Conservation (phyloP, 768 basidiomycete species). For the Pholiota conissans region DNA sequence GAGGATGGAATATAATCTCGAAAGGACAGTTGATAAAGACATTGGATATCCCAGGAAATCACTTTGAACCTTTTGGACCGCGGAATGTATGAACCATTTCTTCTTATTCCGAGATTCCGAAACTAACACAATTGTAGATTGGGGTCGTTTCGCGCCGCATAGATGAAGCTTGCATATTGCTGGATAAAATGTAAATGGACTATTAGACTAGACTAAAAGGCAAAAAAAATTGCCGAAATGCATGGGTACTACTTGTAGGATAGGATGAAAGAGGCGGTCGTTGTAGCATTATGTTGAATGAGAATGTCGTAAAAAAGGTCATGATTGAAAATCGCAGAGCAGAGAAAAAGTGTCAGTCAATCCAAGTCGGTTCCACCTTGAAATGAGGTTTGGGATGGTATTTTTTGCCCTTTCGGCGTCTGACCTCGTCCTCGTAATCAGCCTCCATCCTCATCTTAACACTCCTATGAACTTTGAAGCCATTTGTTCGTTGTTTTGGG, state of each 20-base stretch:
- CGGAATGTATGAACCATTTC: slow-evolving; percentile 39
- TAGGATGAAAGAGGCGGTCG: neutral
- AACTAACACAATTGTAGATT: slow-evolving; percentile 8
- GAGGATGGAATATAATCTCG: slow-evolving; percentile 49
- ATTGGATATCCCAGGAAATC: slow-evolving; percentile 64
- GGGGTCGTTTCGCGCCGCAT: slow-evolving; percentile 17
- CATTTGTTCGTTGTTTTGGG: slow-evolving; percentile 36
- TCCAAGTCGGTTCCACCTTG: slow-evolving; percentile 32
- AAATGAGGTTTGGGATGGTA: slow-evolving; percentile 30
- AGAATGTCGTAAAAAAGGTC: neutral
- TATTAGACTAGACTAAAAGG: neutral
- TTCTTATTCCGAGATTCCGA: neutral
- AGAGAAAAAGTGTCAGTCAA: slow-evolving; percentile 24
- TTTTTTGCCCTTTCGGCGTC: slow-evolving; percentile 26
- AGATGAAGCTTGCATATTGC: slow-evolving; percentile 17
- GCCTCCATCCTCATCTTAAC: slow-evolving; percentile 58
- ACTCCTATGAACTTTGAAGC: slow-evolving; percentile 50
- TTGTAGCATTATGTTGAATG: neutral
- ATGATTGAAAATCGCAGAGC: neutral
- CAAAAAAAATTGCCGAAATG: neutral
- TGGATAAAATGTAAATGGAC: slow-evolving; percentile 4
- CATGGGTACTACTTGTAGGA: neutral
- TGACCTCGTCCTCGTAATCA: slow-evolving; percentile 32
- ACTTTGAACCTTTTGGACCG: slow-evolving; percentile 58
- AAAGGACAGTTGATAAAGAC: slow-evolving; percentile 34